Conservation (phyloP, 208 protist genomes). For the Giardia muris region DNA sequence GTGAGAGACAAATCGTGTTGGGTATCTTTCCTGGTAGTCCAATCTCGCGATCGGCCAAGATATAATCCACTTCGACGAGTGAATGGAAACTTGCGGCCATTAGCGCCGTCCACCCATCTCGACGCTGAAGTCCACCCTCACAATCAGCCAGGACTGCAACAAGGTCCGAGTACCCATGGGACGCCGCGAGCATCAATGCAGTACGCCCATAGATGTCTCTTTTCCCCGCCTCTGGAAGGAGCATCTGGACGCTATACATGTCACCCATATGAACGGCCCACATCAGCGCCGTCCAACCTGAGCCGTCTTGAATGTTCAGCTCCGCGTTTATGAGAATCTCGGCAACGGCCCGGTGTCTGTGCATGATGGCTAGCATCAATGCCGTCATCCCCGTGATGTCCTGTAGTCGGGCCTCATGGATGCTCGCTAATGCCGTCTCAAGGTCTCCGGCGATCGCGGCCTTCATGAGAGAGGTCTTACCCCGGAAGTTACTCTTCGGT, state of each 20-base stretch:
- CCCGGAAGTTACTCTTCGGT: slow-evolving; percentile 4
- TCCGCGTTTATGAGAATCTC: not conserved
- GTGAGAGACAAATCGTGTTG: not conserved
- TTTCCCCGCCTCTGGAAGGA: not conserved
- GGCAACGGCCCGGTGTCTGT: not conserved
- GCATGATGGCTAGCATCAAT: not conserved
- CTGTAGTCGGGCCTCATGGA: not conserved
- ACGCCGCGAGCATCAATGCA: not conserved
- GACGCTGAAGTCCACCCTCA: not conserved
- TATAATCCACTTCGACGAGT: not conserved
- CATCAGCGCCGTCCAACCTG: not conserved
- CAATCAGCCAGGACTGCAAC: not conserved
- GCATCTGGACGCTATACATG: not conserved
- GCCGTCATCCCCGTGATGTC: not conserved
- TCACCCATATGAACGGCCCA: not conserved
- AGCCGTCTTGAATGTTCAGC: not conserved
- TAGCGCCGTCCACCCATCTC: not conserved
- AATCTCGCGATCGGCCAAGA: not conserved
- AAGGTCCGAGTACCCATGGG: not conserved
- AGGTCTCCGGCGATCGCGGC: not conserved
- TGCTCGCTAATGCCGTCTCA: not conserved
- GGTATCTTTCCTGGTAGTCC: not conserved
- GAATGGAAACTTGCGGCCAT: not conserved
- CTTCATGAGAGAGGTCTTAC: not conserved
- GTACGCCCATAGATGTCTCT: not conserved